Evolutionary conservation across 805 yeast genomes (phyloP).

Genomic region (Ogataea paradorogensis): DNA sequence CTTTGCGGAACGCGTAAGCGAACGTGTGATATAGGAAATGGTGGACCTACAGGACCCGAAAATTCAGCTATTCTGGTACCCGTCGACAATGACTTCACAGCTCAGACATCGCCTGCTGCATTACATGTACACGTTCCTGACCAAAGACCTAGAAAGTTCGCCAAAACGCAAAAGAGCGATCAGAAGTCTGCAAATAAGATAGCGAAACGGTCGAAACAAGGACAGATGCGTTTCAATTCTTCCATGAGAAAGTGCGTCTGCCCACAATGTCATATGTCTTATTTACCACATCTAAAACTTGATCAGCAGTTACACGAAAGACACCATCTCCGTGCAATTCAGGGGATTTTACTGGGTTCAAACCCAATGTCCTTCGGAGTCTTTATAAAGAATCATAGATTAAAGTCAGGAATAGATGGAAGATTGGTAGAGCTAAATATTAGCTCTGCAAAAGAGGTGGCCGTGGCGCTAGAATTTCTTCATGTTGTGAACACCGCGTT

Average conservation of each 20-base stretch:
- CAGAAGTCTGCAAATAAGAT: too few species aligned
- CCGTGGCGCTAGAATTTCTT: slow-evolving; percentile 40
- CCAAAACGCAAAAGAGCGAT: too few species aligned
- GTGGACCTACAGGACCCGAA: too few species aligned
- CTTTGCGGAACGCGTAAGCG: not conserved
- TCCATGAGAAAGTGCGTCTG: slow-evolving; percentile 35
- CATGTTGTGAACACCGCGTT: slow-evolving; percentile 57
- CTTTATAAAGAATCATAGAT: slow-evolving; percentile 3
- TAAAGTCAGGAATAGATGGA: slow-evolving; percentile 10
- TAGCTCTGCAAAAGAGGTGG: slow-evolving; percentile 30
- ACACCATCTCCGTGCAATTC: slow-evolving; percentile 47
- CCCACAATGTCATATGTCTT: slow-evolving; percentile 53
- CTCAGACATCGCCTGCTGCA: too few species aligned
- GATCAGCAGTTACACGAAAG: slow-evolving; percentile 49
- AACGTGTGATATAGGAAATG: not conserved
- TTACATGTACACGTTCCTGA: too few species aligned
- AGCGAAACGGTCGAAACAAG: too few species aligned
- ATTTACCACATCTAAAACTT: slow-evolving; percentile 36
- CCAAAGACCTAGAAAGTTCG: too few species aligned
- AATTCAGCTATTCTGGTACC: too few species aligned
- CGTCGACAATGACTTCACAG: too few species aligned
- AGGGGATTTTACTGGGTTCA: slow-evolving; percentile 18
- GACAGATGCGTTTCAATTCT: slow-evolving; percentile 22
- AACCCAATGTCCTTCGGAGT: slow-evolving; percentile 8
- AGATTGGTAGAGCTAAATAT: slow-evolving; percentile 37